Conservation (phyloP, 2,329 filamentous ascomycete genomes). For the Hortaea sp. region DNA sequence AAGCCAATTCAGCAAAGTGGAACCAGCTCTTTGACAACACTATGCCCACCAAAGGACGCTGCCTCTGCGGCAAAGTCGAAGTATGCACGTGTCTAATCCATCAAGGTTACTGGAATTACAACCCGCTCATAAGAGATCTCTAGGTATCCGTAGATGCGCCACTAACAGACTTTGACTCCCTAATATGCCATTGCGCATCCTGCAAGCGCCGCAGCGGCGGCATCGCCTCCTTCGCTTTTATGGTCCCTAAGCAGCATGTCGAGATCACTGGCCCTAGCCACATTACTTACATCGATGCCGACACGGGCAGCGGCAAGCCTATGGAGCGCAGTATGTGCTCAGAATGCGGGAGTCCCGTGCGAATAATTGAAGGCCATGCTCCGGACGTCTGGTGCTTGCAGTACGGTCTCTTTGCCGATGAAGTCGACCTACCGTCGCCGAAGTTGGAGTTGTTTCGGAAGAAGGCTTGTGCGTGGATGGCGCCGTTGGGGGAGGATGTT, state of each 20-base stretch:
- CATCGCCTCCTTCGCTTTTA: conserved; percentile 12
- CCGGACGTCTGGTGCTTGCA: conserved; percentile 11
- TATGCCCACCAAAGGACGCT: not conserved
- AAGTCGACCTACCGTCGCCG: conserved; percentile 7
- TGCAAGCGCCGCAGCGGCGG: conserved; percentile 12
- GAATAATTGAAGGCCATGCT: conserved; percentile 9
- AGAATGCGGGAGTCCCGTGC: conserved; percentile 10
- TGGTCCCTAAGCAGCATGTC: conserved; percentile 9
- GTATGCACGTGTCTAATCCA: not conserved
- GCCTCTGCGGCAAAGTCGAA: not conserved
- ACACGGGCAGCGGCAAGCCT: conserved; percentile 11
- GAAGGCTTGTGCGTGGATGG: conserved; percentile 8
- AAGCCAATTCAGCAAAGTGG: too few species aligned
- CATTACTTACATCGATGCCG: conserved; percentile 4
- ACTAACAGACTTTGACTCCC: conserved; percentile 2
- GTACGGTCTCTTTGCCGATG: conserved; percentile 11
- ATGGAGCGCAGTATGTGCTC: conserved; percentile 11
- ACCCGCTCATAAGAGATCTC: not conserved
- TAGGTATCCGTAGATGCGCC: not conserved
- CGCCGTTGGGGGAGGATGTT: conserved; percentile 8
- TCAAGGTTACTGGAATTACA: not conserved
- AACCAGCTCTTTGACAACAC: too few species aligned
- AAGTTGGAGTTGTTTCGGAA: conserved; percentile 12
- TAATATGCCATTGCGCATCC: conserved; percentile 11
- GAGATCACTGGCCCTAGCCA: conserved; percentile 6